Base-by-base conservation (phyloP, 371 early-diverging fungal genomes). In the Phascolomyces articulosus region DNA sequence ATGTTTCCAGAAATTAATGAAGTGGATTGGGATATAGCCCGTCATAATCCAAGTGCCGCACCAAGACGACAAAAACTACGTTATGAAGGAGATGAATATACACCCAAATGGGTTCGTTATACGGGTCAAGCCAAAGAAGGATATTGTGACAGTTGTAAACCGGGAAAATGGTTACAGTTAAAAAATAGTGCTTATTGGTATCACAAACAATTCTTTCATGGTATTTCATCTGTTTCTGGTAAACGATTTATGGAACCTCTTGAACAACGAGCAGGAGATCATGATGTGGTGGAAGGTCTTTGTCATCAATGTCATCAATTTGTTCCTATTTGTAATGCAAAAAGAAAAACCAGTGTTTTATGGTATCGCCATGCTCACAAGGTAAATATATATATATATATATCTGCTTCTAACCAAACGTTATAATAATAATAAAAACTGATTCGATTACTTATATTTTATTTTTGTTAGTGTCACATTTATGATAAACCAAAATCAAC, bases 121-220 rank as follows among this genome's bases (percentile, higher is more conserved):
- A 78, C 78, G 18, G 96, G 96, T 0, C 89, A 88, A 47, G 74
- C 78, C 27, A 93, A 93, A 69, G 95, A 96, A 70, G 96, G 96
- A 0, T 91, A 89, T 58, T 96, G 96, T 73, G 94, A 94, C 53
- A 86, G 87, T 7, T 96, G 96, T 66, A 68, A 77, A 34, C 92
- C 94, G 0, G 94, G 93, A 1, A 90, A 91, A 73, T 96, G 96
- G 96, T 83, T 96, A 21, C 93, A 96, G 71, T 81, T 96, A 26
- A 96, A 96, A 69, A 95, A 94, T 71, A 91, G 92, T 65, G 96
- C 96, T 1, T 96, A 85, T 64, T 96, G 96, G 96, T 48, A 94
- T 68, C 95, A 94, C 76, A 94, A 90, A 74, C 93, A 94, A 71
- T 93, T 92, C 69, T 87, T 79, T 60, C 73, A 94, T 63, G 95